Conservation (phyloP, 2,329 filamentous ascomycete genomes). For the Penicillium griseofulvum region DNA sequence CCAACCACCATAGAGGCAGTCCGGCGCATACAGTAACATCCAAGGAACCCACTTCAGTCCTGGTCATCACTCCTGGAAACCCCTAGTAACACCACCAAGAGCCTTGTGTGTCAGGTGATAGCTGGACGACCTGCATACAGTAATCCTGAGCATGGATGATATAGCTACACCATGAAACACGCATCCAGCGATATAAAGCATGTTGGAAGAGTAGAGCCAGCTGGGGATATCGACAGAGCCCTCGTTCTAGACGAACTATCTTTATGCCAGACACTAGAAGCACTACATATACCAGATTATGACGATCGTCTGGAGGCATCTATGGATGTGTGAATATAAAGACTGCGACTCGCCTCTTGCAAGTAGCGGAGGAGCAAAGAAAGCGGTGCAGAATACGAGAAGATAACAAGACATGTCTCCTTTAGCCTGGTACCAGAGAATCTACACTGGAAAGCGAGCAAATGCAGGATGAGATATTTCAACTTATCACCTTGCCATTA, state of each 20-base stretch:
- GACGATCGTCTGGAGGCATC: not conserved
- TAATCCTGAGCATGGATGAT: not conserved
- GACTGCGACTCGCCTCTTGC: not conserved
- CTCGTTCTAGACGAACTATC: not conserved
- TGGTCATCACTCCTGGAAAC: not conserved
- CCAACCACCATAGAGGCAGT: conserved; percentile 12
- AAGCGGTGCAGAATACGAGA: not conserved
- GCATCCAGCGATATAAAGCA: not conserved
- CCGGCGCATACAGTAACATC: conserved; percentile 9
- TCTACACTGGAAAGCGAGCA: not conserved
- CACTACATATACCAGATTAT: not conserved
- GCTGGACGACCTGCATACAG: not conserved
- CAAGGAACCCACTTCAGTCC: not conserved
- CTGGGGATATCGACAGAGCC: too few species aligned
- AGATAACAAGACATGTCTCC: not conserved
- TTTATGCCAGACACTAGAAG: not conserved
- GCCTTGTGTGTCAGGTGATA: not conserved
- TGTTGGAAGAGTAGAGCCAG: too few species aligned
- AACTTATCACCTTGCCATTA: not conserved
- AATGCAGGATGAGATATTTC: not conserved
- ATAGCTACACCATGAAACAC: not conserved
- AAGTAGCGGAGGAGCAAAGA: not conserved
- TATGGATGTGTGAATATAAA: not conserved
- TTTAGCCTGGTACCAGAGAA: not conserved
- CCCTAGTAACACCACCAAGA: not conserved